phyloP scores from a whole-genome alignment of 2,329 filamentous ascomycete genomes.

The Colletotrichum paranaense region DNA sequence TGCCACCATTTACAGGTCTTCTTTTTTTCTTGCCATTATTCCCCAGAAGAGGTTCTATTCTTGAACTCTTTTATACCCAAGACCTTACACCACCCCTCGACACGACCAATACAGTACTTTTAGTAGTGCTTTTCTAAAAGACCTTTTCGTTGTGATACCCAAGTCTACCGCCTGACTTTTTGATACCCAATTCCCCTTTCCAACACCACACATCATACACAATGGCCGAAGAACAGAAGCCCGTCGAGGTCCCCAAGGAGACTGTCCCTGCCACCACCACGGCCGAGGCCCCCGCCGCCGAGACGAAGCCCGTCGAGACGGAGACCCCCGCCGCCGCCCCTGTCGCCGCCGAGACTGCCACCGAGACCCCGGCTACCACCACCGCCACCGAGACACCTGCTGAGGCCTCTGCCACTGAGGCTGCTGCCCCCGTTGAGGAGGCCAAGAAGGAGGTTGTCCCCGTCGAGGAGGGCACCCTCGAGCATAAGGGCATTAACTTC shows the following conservation, averaged over 20 bases:
- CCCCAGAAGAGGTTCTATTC: conserved; percentile 45
- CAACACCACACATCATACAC: conserved; percentile 50
- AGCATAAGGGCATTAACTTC: conserved; percentile 87
- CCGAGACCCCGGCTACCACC: conserved; percentile 47
- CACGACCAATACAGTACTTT: conserved; percentile 41
- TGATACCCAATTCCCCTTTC: conserved; percentile 51
- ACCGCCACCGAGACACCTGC: conserved; percentile 52
- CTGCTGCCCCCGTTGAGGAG: conserved; percentile 52
- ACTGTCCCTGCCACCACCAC: conserved; percentile 53
- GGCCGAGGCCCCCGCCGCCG: conserved; percentile 53
- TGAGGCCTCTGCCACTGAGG: conserved; percentile 50
- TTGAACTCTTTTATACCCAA: conserved; percentile 41
- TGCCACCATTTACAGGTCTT: conserved; percentile 42
- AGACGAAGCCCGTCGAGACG: conserved; percentile 44
- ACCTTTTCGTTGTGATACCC: conserved; percentile 64
- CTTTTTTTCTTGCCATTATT: conserved; percentile 43
- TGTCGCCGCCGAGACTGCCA: conserved; percentile 52
- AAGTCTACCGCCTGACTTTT: conserved; percentile 49
- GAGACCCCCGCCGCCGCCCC: conserved; percentile 43
- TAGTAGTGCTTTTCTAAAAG: conserved; percentile 49
- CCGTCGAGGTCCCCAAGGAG: conserved; percentile 69
- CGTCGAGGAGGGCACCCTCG: conserved; percentile 84
- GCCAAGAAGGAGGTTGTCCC: conserved; percentile 70
- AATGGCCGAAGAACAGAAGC: conserved; percentile 83
- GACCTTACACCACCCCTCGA: conserved; percentile 7